Conservation (phyloP, 1,284 basidiomycete species). For the Phylloboletellus chloephorus region DNA sequence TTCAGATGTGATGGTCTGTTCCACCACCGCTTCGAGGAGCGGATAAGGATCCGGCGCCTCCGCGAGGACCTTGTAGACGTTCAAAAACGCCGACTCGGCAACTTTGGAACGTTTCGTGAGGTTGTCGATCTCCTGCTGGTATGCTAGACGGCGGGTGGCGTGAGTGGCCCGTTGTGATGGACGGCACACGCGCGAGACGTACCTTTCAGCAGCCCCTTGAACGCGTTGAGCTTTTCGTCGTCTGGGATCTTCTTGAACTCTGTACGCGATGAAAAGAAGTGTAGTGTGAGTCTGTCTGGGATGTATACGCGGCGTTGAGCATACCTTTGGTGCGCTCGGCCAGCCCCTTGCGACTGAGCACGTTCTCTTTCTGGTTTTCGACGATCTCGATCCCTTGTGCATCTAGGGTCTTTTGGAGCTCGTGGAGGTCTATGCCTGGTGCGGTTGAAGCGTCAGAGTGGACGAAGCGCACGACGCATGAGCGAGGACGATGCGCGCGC, state of each 20-base stretch:
- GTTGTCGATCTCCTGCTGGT: slow-evolving; percentile 94
- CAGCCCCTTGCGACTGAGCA: slow-evolving; percentile 87
- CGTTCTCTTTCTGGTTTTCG: slow-evolving; percentile 96
- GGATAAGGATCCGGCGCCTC: slow-evolving; percentile 97
- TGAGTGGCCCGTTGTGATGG: not conserved
- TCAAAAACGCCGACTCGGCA: slow-evolving; percentile 91
- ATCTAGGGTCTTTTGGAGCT: slow-evolving; percentile 91
- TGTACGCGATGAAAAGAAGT: slow-evolving; percentile 29
- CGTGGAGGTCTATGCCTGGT: slow-evolving; percentile 79
- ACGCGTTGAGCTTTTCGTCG: slow-evolving; percentile 75
- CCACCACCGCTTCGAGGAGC: slow-evolving; percentile 87
- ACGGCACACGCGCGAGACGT: not conserved
- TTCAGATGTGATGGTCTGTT: slow-evolving; percentile 81
- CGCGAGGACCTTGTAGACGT: slow-evolving; percentile 88
- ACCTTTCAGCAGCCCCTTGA: slow-evolving; percentile 88
- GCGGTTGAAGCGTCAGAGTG: not conserved
- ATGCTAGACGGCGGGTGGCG: slow-evolving; percentile 48
- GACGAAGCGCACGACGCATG: not conserved
- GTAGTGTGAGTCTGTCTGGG: not conserved
- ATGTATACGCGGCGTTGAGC: slow-evolving; percentile 9
- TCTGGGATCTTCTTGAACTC: slow-evolving; percentile 94
- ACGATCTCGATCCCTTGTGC: slow-evolving; percentile 88
- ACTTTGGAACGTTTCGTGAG: slow-evolving; percentile 88
- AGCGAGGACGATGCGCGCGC: slow-evolving; percentile 16
- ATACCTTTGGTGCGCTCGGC: slow-evolving; percentile 91